Percentiles rank a stretch among this genome's conserved stretches.
These are phyloP conservation scores for Pseudocercospora cruenta DNA, from an alignment of 2,329 filamentous ascomycete genomes.

Conservation along the genomic window DNA sequence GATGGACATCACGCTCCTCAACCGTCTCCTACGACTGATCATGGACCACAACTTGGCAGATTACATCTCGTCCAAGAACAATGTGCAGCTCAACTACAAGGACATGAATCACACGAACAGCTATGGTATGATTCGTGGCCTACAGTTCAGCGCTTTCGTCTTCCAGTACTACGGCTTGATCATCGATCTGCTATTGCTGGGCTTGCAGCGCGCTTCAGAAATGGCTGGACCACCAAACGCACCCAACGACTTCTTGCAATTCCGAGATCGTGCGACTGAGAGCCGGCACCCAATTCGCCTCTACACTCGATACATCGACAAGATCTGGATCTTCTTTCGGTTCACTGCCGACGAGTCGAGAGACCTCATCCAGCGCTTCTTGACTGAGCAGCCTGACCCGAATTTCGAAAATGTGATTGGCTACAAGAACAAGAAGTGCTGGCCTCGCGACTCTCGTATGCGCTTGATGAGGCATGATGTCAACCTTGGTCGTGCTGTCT, in stretches of 20 bases:
- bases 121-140: constrained; percentile 95
- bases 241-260: constrained; percentile 97
- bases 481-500: constrained; percentile 93
- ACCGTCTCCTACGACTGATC: constrained; percentile 87
- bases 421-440: constrained; percentile 99
- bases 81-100: constrained; percentile 98
- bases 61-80: constrained; percentile 99
- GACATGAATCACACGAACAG: constrained; percentile 99
- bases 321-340: constrained; percentile 96
- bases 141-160: constrained; percentile 97
- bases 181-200: constrained; percentile 87
- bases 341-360: constrained; percentile 93
- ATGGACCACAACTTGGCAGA: constrained; percentile 99
- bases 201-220: constrained; percentile 93
- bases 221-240: constrained; percentile 92
- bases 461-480: constrained; percentile 98
- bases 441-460: constrained; percentile 97
- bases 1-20: constrained; percentile 93
- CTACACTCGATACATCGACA: constrained; percentile 98
- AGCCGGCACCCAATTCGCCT: constrained; percentile 91
- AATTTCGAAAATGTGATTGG: constrained; percentile 99
- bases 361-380: constrained; percentile 93
- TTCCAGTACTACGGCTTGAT: constrained; percentile 99
- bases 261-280: constrained; percentile 90
- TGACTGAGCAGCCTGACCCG: constrained; percentile 96